Evolutionary conservation across 2,329 filamentous ascomycete genomes (phyloP).

Genomic region (Colletotrichum neosansevieriae): DNA sequence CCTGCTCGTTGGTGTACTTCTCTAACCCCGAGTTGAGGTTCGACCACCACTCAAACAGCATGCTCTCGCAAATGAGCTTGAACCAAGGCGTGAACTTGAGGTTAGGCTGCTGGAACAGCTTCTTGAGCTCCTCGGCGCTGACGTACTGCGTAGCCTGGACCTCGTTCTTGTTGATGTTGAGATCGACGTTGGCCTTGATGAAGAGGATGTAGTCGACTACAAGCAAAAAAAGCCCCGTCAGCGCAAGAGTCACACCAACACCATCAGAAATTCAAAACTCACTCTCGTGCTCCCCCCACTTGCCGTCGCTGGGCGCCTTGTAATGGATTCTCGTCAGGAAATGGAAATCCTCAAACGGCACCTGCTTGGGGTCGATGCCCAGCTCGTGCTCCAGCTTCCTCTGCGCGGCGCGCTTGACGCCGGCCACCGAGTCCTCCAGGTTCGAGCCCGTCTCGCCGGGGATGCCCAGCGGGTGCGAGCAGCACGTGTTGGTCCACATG

Average conservation of each 20-base stretch:
- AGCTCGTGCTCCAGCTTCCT: conserved; percentile 95
- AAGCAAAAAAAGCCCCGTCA: conserved; percentile 36
- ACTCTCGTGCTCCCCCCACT: conserved; percentile 99
- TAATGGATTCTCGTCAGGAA: conserved; percentile 99
- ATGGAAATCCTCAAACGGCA: conserved; percentile 90
- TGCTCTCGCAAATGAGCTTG: conserved; percentile 97
- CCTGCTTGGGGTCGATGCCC: conserved; percentile 89
- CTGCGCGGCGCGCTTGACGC: conserved; percentile 91
- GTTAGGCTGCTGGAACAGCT: conserved; percentile 83
- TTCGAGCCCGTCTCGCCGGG: conserved; percentile 90
- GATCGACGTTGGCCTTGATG: conserved; percentile 92
- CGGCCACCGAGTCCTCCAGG: conserved; percentile 82
- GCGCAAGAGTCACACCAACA: neutral
- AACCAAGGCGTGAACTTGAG: conserved; percentile 98
- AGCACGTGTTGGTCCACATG: conserved; percentile 99
- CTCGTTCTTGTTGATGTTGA: conserved; percentile 88
- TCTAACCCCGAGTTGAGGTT: conserved; percentile 85
- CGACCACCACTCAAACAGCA: conserved; percentile 98
- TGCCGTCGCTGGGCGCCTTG: conserved; percentile 94
- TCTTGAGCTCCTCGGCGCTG: conserved; percentile 82
- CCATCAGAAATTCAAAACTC: conserved; percentile 54
- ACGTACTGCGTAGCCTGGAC: conserved; percentile 89
- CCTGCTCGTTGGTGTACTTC: conserved; percentile 85
- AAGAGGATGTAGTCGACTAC: conserved; percentile 98
- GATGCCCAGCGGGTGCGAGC: conserved; percentile 94